Base-by-base conservation (phyloP, 208 protist species). In the Naegleria fowleri region DNA sequence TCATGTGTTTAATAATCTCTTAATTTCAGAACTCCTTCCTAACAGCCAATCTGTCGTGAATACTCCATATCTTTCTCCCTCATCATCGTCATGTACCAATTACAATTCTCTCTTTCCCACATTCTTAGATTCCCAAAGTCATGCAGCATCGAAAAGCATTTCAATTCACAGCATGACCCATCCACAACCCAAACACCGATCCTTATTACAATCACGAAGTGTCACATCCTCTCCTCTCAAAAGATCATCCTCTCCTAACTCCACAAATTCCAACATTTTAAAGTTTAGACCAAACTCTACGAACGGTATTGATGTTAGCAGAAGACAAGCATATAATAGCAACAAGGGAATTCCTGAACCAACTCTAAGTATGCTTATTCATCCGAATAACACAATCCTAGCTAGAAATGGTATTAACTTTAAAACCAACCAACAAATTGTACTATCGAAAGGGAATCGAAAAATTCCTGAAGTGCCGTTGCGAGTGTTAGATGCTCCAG, bases 401-500 rank as follows among this genome's bases (percentile, higher is more conserved):
- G 22, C 55, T 15, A 67, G 22, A 67, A 67, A 67, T 67, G 55
- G 55, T 29, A 67, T 67, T 22, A 67, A 67, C 19, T 29, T 67
- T 4, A 67, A 67, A 67, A 67, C 55, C 1, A 67, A 67, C 13
- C 11, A 67, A 67, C 11, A 67, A 29, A 67, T 67, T 67, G 55
- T 29, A 29, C 2, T 67, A 29, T 29, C 55, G 22, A 67, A 67
- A 67, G 11, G 19, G 3, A 67, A 67, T 13, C 11, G 75, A 83
- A 83, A 88, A 76, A 95, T 95, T 51, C 93, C 95, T 3, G 84
- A 93, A 38, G 91, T 41, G 0, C 90, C 94, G 25, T 94, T 96
- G n/a, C 59, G 93, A 51, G 94, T 98, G 6, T 91, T 98, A 0
- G 97, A 98, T 91, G 97, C 97, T 40, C 97, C 96, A 16, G 95